Evolutionary conservation across 768 basidiomycete genomes (phyloP), one percentile per base, ranked within the genome.

Genomic region (Tricholomella constricta): DNA sequence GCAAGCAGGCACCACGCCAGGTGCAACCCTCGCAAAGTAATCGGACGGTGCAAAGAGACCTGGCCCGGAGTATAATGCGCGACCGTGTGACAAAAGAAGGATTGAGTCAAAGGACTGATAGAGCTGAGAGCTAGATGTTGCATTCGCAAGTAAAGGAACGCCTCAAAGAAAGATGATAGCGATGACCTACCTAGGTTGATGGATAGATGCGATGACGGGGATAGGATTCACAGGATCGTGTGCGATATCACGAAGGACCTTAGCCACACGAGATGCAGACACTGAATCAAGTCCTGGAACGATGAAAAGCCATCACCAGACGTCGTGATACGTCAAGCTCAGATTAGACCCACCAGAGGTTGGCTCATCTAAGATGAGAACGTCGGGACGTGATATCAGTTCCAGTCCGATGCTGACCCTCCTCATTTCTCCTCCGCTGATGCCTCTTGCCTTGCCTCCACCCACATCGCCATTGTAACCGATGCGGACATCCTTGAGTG

Each of bases 401-500:
- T 96, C 94, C 32, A 94, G 71, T 5, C 93, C 94, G 54, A 97
- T 95, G 52, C 88, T 92, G 5, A 97, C 89, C 45, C 94, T 75
- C 41, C 94, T 80, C 78, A 91, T 90, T 69, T 97, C 94, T 9
- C 94, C 94, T 10, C 94, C 94, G 61, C 88, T 91, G 46, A 97
- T 93, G 0, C 92, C 94, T 42, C 93, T 77, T 17, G 82, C 77
- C 57, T 88, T 86, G 5, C 84, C 81, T 9, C 86, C 85, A 4
- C 86, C 84, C 34, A 68, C 67, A 54, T 80, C 78, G 14, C 74
- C 86, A 23, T 55, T 64, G 52, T 75, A 73, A 1, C 83, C 84
- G 34, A 97, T 94, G 50, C 88, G 75, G 2, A 81, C 78, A 64
- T 96, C 72, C 14, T 82, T 83, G 12, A 96, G 74, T 34, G 79